Base-by-base conservation (phyloP, 2,329 filamentous ascomycete species). In the Trichophyton simii region DNA sequence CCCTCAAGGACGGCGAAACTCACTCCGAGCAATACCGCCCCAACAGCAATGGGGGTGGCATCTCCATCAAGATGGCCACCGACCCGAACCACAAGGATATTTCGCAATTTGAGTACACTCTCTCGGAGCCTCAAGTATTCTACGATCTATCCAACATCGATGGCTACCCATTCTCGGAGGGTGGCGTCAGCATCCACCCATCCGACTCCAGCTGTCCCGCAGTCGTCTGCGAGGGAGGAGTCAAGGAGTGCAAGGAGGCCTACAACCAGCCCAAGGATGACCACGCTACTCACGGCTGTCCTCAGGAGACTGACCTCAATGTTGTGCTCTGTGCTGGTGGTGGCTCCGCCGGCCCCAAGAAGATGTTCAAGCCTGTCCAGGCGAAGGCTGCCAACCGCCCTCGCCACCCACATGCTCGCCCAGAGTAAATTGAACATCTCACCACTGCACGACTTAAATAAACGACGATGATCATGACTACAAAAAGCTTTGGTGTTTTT, bases 71-170 rank as follows among this genome's bases (percentile, higher is more conserved):
- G 71, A 67, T 76, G 44, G 67, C 74, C 62, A 69, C 70, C 63
- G 62, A 64, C 20, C 65, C 67, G 20, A 62, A 65, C 58, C 70
- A 72, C 63, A 44, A 63, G 61, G 68, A 75, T 22, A 70, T 77
- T 54, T 72, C 76, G n/a, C 75, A 77, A 70, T 76, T 74, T 65
- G 72, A 75, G 66, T 75, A 75, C 68, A 75, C 72, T 61, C 62
- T 68, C 44, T 68, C 70, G 4, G 34, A 63, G n/a, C 48, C 42
- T 46, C 72, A 67, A 31, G 69, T 75, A 65, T 74, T 65, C 69
- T 75, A 72, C 71, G 73, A 75, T 63, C 66, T 75, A n/a, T 75
- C 73, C 61, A 73, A 69, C 66, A 73, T 75, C 63, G 65, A 75
- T 65, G 63, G 66, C 63, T 71, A 72, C 52, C 64, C 68, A 57